Evolutionary conservation across 2,329 filamentous ascomycete species (phyloP).

Genomic region (Geoglossum cookeanum): DNA sequence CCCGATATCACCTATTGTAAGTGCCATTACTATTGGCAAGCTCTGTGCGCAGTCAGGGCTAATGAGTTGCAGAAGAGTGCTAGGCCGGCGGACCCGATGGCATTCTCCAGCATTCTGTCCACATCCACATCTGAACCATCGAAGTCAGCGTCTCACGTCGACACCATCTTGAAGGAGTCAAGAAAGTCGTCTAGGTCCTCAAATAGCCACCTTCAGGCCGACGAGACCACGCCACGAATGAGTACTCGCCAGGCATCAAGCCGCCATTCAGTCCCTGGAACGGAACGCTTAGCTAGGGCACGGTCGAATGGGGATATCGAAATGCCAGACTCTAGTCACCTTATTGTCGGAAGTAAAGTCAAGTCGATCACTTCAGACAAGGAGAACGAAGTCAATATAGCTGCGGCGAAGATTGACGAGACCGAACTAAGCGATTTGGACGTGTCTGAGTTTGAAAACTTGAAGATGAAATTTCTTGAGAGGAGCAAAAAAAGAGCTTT

Average conservation of each 20-base stretch:
- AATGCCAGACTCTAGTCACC: slow-evolving; percentile 29
- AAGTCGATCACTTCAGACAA: slow-evolving; percentile 35
- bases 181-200: slow-evolving; percentile 19
- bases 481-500: slow-evolving; percentile 46
- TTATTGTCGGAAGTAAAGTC: slow-evolving; percentile 35
- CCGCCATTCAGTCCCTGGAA: slow-evolving; percentile 5
- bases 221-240: not conserved
- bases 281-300: slow-evolving; percentile 4
- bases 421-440: slow-evolving; percentile 39
- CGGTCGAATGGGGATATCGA: slow-evolving; percentile 10
- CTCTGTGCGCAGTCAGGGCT: not conserved
- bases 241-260: slow-evolving; percentile 1
- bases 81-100: slow-evolving; percentile 74
- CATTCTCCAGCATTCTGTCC: slow-evolving; percentile 85
- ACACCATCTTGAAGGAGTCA: slow-evolving; percentile 7
- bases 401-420: slow-evolving; percentile 40
- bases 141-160: slow-evolving; percentile 12
- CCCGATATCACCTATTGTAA: slow-evolving; percentile 2
- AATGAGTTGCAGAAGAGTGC: slow-evolving; percentile 38
- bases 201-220: slow-evolving; percentile 8
- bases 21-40: not conserved
- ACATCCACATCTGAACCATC: slow-evolving; percentile 44
- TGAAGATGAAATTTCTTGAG: slow-evolving; percentile 33
- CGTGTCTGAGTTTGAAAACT: slow-evolving; percentile 28
- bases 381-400: slow-evolving; percentile 48